These are phyloP conservation scores for Lodderomyces margitis DNA, from an alignment of 1,139 yeast species.

Conservation along the genomic window DNA sequence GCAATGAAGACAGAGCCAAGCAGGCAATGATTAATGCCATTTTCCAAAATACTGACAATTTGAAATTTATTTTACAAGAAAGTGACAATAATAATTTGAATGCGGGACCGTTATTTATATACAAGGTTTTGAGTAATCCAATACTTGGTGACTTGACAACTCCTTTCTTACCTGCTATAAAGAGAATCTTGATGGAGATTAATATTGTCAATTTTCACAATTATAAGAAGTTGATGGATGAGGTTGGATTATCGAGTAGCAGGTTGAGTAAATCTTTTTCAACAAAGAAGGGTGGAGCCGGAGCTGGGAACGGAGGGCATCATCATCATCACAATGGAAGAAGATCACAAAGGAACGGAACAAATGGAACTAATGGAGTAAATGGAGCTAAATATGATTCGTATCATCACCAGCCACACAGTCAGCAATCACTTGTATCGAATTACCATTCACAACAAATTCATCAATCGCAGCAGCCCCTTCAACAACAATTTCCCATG, in stretches of 20 bases:
- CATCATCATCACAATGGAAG: not conserved
- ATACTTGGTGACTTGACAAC: slow-evolving; percentile 26
- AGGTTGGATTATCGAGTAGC: slow-evolving; percentile 67
- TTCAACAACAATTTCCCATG: slow-evolving; percentile 7
- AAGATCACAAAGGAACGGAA: not conserved
- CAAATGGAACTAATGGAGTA: slow-evolving; percentile 2
- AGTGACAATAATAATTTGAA: slow-evolving; percentile 29
- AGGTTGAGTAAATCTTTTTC: slow-evolving; percentile 31
- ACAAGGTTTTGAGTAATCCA: slow-evolving; percentile 73
- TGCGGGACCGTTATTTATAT: slow-evolving; percentile 83
- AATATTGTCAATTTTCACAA: slow-evolving; percentile 63
- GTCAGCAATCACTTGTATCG: slow-evolving; percentile 6
- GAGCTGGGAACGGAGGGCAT: not conserved
- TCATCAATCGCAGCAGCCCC: slow-evolving; percentile 5
- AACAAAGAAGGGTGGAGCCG: slow-evolving; percentile 10
- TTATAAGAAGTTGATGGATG: slow-evolving; percentile 86
- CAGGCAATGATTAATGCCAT: slow-evolving; percentile 60
- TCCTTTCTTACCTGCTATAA: slow-evolving; percentile 41
- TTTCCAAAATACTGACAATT: slow-evolving; percentile 51
- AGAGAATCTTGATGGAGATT: slow-evolving; percentile 57
- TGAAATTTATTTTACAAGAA: slow-evolving; percentile 19
- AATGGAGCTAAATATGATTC: not conserved
- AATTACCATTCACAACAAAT: not conserved
- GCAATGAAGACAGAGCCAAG: slow-evolving; percentile 55
- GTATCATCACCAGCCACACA: slow-evolving; percentile 3